Conservation (phyloP, 2,329 filamentous ascomycete genomes). For the Aphanocladium album region DNA sequence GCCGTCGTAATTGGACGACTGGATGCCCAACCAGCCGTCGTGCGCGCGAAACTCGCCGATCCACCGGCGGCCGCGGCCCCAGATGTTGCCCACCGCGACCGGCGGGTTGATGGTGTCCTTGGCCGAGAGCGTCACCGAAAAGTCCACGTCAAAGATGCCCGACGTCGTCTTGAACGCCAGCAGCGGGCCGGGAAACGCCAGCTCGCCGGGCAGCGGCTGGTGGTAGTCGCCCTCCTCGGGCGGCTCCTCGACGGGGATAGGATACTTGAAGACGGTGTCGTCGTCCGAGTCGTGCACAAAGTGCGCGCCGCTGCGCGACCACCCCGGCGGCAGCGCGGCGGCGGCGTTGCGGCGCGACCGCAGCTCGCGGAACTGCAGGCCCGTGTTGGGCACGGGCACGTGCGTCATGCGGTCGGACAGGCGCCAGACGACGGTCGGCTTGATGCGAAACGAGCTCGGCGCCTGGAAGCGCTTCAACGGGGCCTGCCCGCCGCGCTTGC, state of each 20-base stretch:
- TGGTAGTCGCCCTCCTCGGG: conserved; percentile 24
- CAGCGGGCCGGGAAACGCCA: conserved; percentile 32
- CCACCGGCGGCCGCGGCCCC: conserved; percentile 31
- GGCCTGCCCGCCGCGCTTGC: conserved; percentile 26
- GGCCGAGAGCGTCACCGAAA: conserved; percentile 30
- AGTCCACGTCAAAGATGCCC: conserved; percentile 37
- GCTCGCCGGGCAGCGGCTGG: conserved; percentile 25
- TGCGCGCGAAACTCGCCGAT: conserved; percentile 40
- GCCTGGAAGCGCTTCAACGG: conserved; percentile 30
- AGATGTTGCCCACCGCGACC: conserved; percentile 39
- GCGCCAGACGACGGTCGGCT: conserved; percentile 33
- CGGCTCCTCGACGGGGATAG: conserved; percentile 34
- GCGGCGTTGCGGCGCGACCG: conserved; percentile 28
- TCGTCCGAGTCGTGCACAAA: conserved; percentile 38
- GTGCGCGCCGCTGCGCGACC: conserved; percentile 32
- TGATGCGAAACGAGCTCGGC: conserved; percentile 34
- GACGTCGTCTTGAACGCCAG: conserved; percentile 36
- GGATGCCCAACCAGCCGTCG: conserved; percentile 40
- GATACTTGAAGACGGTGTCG: conserved; percentile 36
- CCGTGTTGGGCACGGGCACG: conserved; percentile 32
- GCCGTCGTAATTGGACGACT: conserved; percentile 42
- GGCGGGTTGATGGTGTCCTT: conserved; percentile 33
- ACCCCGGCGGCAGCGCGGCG: conserved; percentile 33
- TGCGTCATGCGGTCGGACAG: conserved; percentile 35
- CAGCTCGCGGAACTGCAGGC: conserved; percentile 35